A percentile compares a stretch with the other conserved stretches of the same genome.
These are phyloP conservation scores for Malassezia vespertilionis DNA, from an alignment of 1,284 basidiomycete genomes.

Conservation along the genomic window DNA sequence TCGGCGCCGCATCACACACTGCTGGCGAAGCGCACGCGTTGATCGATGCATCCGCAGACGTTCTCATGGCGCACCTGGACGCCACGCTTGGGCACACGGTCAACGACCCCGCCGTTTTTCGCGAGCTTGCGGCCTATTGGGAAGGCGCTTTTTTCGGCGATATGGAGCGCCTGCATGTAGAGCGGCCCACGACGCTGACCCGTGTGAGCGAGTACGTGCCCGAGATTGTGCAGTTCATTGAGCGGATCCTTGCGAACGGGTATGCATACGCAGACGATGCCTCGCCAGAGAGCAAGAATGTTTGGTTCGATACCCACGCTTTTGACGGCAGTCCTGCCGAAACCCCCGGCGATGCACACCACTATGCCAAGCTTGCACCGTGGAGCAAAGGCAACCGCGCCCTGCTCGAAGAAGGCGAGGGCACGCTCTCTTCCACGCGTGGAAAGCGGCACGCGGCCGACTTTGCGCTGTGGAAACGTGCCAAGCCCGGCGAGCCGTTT, in stretches of 20 bases:
- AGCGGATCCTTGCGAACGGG: constrained; percentile 74
- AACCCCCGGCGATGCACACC: constrained; percentile 48
- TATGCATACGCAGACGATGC: constrained; percentile 60
- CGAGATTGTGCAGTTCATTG: constrained; percentile 81
- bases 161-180: constrained; percentile 76
- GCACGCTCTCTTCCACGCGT: constrained; percentile 55
- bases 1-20: constrained; percentile 24
- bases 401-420: constrained; percentile 85
- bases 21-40: constrained; percentile 21
- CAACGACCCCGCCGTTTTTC: constrained; percentile 75
- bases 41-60: constrained; percentile 37
- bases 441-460: constrained; percentile 59
- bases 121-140: constrained; percentile 76
- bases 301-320: constrained; percentile 84
- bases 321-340: constrained; percentile 60
- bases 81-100: constrained; percentile 58
- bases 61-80: constrained; percentile 32
- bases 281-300: constrained; percentile 45
- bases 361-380: constrained; percentile 90
- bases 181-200: constrained; percentile 78
- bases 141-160: constrained; percentile 82
- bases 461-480: constrained; percentile 97
- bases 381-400: constrained; percentile 88
- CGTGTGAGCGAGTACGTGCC: constrained; percentile 95
- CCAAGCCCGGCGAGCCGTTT: constrained; percentile 91